A percentile compares a stretch with the other conserved stretches of the same genome.
These are phyloP conservation scores for Paramecium tetraurelia DNA, from an alignment of 73 alveolate species.

Conservation along the genomic window DNA sequence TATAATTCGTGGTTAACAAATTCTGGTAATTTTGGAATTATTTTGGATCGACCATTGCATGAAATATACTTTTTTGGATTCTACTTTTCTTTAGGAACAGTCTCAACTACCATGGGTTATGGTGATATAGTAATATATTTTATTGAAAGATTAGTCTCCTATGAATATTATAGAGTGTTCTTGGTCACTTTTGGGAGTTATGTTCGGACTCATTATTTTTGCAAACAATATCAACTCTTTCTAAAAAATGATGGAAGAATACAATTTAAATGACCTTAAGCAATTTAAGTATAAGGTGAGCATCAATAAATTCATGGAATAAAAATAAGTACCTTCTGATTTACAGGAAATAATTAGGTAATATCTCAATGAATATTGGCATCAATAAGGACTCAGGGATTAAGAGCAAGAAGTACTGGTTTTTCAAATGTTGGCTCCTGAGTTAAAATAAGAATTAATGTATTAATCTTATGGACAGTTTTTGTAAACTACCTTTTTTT, in stretches of 20 bases:
- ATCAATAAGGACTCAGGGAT: slow-evolving; percentile 9
- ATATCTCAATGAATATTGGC: slow-evolving; percentile 37
- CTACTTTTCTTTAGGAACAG: neutral
- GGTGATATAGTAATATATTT: slow-evolving; percentile 5
- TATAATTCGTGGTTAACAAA: slow-evolving; percentile 11
- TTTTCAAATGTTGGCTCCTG: neutral
- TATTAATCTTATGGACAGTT: neutral
- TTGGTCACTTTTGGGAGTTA: neutral
- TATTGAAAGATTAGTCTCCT: neutral
- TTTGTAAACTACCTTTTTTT: neutral
- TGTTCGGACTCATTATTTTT: neutral
- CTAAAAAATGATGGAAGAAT: slow-evolving; percentile 5
- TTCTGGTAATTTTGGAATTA: neutral
- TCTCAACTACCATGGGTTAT: slow-evolving; percentile 42
- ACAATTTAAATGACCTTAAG: neutral
- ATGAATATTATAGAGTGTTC: slow-evolving; percentile 19
- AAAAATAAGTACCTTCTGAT: neutral
- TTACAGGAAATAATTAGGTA: neutral
- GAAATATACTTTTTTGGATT: neutral
- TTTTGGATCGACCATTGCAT: neutral
- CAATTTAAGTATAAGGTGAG: neutral
- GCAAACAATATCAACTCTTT: neutral
- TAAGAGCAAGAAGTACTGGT: neutral
- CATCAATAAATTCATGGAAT: neutral
- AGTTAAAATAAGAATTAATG: slow-evolving; percentile 9